Conservation (phyloP, 805 yeast genomes). For the Maudiozyma turicensis region DNA sequence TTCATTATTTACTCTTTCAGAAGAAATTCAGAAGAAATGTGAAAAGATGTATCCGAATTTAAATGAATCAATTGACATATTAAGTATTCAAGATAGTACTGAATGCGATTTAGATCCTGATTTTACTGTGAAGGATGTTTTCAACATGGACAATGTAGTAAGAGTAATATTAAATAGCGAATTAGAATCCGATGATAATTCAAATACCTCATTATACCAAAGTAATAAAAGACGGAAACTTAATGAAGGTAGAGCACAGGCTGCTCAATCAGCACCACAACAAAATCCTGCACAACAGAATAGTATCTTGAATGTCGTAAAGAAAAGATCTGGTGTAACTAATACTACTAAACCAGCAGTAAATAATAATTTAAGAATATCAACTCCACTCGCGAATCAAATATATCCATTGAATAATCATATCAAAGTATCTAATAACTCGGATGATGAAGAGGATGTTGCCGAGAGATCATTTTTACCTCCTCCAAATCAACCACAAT, state of each 20-base stretch:
- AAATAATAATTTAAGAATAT: conserved; percentile 21
- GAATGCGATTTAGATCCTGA: conserved; percentile 77
- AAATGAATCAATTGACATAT: conserved; percentile 43
- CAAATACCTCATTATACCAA: conserved; percentile 19
- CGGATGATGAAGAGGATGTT: conserved; percentile 25
- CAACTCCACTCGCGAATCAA: conserved; percentile 34
- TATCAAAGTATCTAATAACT: conserved; percentile 16
- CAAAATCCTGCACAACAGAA: conserved; percentile 4
- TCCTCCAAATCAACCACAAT: conserved; percentile 31
- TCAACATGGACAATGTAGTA: conserved; percentile 40
- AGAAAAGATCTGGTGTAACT: conserved; percentile 13
- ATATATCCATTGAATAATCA: conserved; percentile 27
- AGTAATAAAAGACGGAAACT: conserved; percentile 18
- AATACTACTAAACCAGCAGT: conserved; percentile 5
- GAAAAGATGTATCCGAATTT: conserved; percentile 52
- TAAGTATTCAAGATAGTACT: conserved; percentile 55
- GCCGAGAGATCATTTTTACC: conserved; percentile 29
- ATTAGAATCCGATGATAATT: conserved; percentile 21
- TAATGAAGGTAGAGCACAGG: conserved; percentile 9
- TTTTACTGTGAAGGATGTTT: conserved; percentile 53
- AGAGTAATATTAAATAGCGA: conserved; percentile 38
- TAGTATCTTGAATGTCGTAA: conserved; percentile 16
- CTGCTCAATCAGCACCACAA: conserved; percentile 5
- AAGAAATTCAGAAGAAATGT: conserved; percentile 48
- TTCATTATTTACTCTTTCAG: conserved; percentile 39